A percentile compares a stretch with the other conserved stretches of the same genome.
Conservation (phyloP, 495 filamentous ascomycete genomes). For the Lindgomyces ingoldianus region DNA sequence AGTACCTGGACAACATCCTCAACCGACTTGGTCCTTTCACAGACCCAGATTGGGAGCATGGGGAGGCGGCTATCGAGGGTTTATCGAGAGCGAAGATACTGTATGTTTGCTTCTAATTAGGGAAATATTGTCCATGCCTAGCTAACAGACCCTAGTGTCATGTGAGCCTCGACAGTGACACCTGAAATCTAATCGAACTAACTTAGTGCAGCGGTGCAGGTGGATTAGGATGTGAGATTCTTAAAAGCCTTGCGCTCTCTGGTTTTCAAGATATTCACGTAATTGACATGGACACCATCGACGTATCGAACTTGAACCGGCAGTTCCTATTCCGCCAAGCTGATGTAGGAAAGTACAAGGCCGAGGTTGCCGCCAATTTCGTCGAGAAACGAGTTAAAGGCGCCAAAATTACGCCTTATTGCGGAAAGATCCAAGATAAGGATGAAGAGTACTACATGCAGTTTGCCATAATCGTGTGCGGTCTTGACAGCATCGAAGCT, state of each 20-base stretch:
- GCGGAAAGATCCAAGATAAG: conserved; percentile 94
- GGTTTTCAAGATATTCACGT: conserved; percentile 98
- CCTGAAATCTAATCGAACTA: not conserved
- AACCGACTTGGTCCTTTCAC: conserved; percentile 76
- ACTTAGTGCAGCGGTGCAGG: conserved; percentile 74
- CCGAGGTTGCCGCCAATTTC: conserved; percentile 87
- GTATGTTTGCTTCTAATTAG: conserved; percentile 49
- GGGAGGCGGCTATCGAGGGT: conserved; percentile 60
- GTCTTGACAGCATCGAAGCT: conserved; percentile 96
- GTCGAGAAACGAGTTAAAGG: conserved; percentile 86
- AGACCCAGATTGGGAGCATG: conserved; percentile 66
- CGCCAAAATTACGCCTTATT: conserved; percentile 89
- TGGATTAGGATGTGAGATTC: conserved; percentile 91
- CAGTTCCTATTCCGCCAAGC: conserved; percentile 94
- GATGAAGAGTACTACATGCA: conserved; percentile 98
- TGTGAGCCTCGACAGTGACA: conserved; percentile 43
- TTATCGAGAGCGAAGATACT: conserved; percentile 70
- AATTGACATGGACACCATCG: conserved; percentile 99
- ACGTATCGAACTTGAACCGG: conserved; percentile 96
- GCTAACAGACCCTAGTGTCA: conserved; percentile 47
- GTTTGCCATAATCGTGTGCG: conserved; percentile 90
- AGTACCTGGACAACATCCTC: conserved; percentile 76
- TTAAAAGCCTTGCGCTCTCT: conserved; percentile 94
- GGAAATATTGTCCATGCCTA: not conserved
- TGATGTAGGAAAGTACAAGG: conserved; percentile 93